Base-by-base conservation (phyloP, 2,329 filamentous ascomycete species). In the Xenoacremonium recifei region DNA sequence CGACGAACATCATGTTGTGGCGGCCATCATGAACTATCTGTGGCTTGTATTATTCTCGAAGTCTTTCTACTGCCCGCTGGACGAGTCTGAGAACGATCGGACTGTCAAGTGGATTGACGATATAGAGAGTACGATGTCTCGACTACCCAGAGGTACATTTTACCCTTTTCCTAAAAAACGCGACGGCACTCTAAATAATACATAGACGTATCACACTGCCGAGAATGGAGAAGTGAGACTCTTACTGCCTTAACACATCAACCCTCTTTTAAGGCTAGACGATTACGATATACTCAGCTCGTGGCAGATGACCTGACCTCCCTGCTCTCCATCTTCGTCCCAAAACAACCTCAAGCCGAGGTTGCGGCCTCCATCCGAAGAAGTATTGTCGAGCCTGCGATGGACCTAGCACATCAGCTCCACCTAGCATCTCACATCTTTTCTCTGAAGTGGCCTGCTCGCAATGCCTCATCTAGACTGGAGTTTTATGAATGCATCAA, bases 401-500 rank as follows among this genome's bases (percentile, higher is more conserved):
- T 58, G 39, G 62, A 66, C 9, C 60, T 67, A 42, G 63, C 59
- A 2, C 65, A 67, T 40, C 57, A 54, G 35, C 53, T 67, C n/a
- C 64, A 67, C 17, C 51, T 66, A 5, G 60, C 65, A 4, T 47
- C 58, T 15, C 63, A 54, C 36, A 48, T 66, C 21, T 67, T 54
- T 45, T 64, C 63, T 11, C 48, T 67, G 19, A 67, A 66, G 32
- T 67, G 65, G 65, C 63, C 65, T 6, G 61, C 63, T 27, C 58
- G 63, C 23, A 64, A 57, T 19, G 64, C 65, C 2, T 52, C 61
- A n/a, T 51, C 61, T 10, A 59, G 65, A 21, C 45, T 67, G 2
- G 65, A 67, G 40, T 59, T 63, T 9, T 67, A 67, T 39, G 64
- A 67, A 35, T 67, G 65, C 39, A 47, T 62, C 35, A 62, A 67